A percentile compares a stretch with the other conserved stretches of the same genome.
Conservation (phyloP, 495 filamentous ascomycete species). For the Terfezia claveryi region DNA sequence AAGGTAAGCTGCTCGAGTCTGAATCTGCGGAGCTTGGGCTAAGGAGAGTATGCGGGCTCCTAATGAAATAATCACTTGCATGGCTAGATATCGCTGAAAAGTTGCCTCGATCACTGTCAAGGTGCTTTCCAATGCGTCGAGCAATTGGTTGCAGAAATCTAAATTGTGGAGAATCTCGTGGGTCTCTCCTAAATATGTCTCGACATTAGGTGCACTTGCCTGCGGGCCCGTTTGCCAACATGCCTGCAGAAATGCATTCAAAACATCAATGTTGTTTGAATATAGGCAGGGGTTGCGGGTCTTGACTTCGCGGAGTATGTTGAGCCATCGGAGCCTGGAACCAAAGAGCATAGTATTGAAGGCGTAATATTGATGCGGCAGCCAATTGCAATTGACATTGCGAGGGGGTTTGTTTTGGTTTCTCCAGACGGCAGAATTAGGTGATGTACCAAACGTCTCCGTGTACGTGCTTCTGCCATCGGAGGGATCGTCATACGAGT, state of each 20-base stretch:
- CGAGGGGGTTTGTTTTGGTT: constrained; percentile 26
- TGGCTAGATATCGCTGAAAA: constrained; percentile 8
- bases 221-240: constrained; percentile 30
- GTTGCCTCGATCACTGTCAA: background rate
- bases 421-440: constrained; percentile 27
- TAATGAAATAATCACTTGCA: constrained; percentile 21
- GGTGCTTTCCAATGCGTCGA: background rate
- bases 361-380: constrained; percentile 29
- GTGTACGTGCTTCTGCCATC: no score
- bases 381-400: constrained; percentile 20
- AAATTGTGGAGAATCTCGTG: background rate
- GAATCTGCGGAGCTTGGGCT: background rate
- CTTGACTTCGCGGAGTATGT: constrained; percentile 30
- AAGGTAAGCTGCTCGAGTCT: background rate
- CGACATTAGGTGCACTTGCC: background rate
- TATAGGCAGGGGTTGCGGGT: constrained; percentile 25
- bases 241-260: constrained; percentile 28
- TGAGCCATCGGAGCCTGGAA: constrained; percentile 30
- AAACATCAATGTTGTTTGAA: constrained; percentile 26
- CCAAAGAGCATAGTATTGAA: constrained; percentile 29
- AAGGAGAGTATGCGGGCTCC: constrained; percentile 23
- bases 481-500: no score
- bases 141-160: background rate
- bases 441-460: constrained; percentile 8
- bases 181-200: background rate